A percentile compares a stretch with the other conserved stretches of the same genome.
Conservation (phyloP, 441 rosid genomes). For the Pelargonium myrrhifolium region DNA sequence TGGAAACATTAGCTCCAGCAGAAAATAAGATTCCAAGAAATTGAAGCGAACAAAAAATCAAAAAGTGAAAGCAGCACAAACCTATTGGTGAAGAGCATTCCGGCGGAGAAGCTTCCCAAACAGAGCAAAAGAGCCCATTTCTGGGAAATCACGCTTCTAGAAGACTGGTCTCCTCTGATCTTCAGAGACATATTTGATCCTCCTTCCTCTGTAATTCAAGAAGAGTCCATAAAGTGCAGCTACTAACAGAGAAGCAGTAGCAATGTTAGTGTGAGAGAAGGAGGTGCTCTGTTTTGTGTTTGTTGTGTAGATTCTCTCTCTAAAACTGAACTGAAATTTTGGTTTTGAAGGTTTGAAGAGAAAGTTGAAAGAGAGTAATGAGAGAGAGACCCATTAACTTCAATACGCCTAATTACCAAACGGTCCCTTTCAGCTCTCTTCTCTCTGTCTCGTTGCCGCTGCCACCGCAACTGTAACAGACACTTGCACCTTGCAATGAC, state of each 20-base stretch:
- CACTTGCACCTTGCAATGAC: not conserved
- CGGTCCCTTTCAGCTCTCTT: constrained; percentile 2
- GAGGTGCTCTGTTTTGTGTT: too few relatives aligned
- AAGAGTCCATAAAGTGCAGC: not conserved
- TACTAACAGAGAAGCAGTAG: not conserved
- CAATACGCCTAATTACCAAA: constrained; percentile 1
- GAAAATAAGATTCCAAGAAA: not conserved
- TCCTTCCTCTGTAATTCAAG: too few relatives aligned
- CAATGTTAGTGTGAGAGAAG: too few relatives aligned
- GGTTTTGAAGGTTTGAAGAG: not conserved
- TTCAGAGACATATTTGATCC: constrained; percentile 35
- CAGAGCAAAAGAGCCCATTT: constrained; percentile 73
- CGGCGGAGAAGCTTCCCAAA: constrained; percentile 67
- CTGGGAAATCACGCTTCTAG: constrained; percentile 42
- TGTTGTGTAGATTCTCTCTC: not conserved
- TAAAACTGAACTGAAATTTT: not conserved
- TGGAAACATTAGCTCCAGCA: not conserved
- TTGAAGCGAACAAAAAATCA: not conserved
- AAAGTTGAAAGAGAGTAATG: not conserved
- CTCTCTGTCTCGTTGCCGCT: too few relatives aligned
- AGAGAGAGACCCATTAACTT: constrained; percentile 2
- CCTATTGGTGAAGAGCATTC: constrained; percentile 80
- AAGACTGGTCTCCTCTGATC: constrained; percentile 46
- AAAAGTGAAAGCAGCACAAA: constrained; percentile 14
- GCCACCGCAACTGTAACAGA: too few relatives aligned